Base-by-base conservation (phyloP, 371 early-diverging fungal genomes). In the Entomophthora muscae region DNA sequence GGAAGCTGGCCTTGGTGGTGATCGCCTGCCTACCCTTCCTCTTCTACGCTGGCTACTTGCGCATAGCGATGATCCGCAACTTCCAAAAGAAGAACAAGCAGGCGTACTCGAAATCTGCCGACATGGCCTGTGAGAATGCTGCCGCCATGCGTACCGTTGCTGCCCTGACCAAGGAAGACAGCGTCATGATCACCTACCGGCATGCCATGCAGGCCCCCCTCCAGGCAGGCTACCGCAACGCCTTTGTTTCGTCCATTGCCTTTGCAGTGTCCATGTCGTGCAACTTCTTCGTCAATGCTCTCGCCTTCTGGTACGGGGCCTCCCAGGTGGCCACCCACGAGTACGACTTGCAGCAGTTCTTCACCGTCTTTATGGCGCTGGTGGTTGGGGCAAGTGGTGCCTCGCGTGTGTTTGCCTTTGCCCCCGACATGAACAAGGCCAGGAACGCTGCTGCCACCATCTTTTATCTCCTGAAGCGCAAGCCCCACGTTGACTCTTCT, bases 61-160 rank as follows among this genome's bases (percentile, higher is more conserved):
- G 66, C 26, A 66, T 66, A 23, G 64, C 62, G n/a, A 68, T 66
- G 66, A 32, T 66, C 5, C 51, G 57, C 28, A 60, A 56, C 10
- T 66, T 63, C 29, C 66, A 68, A 54, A 51, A 29, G 24, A 62
- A 62, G 29, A 62, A 62, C 28, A 62, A 52, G 27, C 52, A 31
- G 13, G 3, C 51, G 17, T 62, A 62, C 29, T n/a, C 62, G 29
- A 62, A 62, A 13, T 23, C 64, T 21, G 31, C 64, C 23, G 81
- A 83, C 70, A 80, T 82, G 55, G 89, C 91, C 56, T 80, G 82
- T 69, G 97, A 96, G 70, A 88, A 90, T n/a, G 83, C 93, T 62
- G 79, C 80, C 57, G 82, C 84, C 67, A 85, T 96, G 53, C 81
- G 93, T 42, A 94, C 95, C 0, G 91, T 96, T 21, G 82, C 83